These are phyloP conservation scores for Poa pratensis DNA, from an alignment of 176 grass and related monocot species.

Conservation along the genomic window DNA sequence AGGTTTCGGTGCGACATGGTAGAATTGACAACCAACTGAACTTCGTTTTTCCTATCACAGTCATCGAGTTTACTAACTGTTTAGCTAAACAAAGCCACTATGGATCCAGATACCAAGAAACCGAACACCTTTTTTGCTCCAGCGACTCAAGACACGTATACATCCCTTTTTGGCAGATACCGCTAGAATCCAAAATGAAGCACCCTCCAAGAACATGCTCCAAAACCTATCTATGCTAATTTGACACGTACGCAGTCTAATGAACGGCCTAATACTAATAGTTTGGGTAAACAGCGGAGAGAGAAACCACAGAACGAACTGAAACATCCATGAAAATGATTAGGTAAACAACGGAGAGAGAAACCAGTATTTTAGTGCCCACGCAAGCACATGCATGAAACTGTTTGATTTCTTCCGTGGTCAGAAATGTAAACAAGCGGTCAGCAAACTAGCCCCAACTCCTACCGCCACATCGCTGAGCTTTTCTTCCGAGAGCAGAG, in stretches of 20 bases:
- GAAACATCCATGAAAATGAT: conserved; percentile 1
- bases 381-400: conserved; percentile 1
- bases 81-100: conserved; percentile 8
- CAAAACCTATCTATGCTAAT: conserved; percentile 23
- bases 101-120: conserved; percentile 32
- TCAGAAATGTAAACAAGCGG: conserved; percentile 19
- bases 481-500: not conserved
- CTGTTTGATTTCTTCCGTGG: conserved; percentile 33
- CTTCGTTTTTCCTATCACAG: not conserved
- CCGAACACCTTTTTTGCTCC: conserved; percentile 26
- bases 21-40: conserved; percentile 5
- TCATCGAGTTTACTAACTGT: not conserved
- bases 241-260: not conserved
- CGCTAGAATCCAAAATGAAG: conserved; percentile 37
- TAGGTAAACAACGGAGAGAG: conserved; percentile 15
- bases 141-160: conserved; percentile 44
- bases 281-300: no score
- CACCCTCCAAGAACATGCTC: conserved; percentile 29
- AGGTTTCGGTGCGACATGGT: conserved; percentile 28
- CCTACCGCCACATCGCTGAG: not conserved
- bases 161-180: not conserved
- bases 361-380: conserved; percentile 9
- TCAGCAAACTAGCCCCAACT: not conserved
- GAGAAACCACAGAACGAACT: not conserved
- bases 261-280: not conserved